Evolutionary conservation across 805 yeast species (phyloP), one percentile per base, ranked within the genome.

Genomic region (Candida methanosorbosa): DNA sequence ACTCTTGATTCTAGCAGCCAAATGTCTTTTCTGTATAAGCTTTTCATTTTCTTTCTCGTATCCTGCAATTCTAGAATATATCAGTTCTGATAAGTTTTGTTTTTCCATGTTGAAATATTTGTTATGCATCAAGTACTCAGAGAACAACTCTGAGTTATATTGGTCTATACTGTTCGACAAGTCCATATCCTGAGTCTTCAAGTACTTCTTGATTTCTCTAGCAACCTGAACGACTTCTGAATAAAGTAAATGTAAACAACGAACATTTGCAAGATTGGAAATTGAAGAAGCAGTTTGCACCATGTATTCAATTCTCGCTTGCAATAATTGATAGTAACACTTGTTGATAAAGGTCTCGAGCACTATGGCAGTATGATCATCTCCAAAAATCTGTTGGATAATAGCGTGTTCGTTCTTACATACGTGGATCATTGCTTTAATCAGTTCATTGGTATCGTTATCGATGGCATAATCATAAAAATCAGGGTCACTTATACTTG

Each of bases 51-150:
- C 57, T 12, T 57, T 47, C 38, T 64, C 68, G 48, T 70, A 78
- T 27, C 59, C 62, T 15, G 64, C 59, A 7, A 72, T 70, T 24
- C 68, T 50, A 3, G 57, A 56, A 34, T 64, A 64, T 16, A 76
- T 64, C 28, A 71, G 54, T 21, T 68, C 72, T 33, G 78, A 81
- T 25, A 88, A 59, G 43, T 73, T 75, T 41, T 75, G 76, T 57
- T 74, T 81, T 50, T 87, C 97, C 27, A 70, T 48, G 27, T 66
- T 76, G 48, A 88, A 78, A 56, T 86, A 88, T 32, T 70, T 65
- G 38, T 74, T 72, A 38, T 81, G 84, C 20, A 70, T 69, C 19
- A 82, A 59, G 49, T 76, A 82, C 32, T 80, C 78, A 15, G 74
- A 66, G 54, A 90, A 90, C 14, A 85, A 57, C 44, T 82, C 94